Conservation (phyloP, 2,329 filamentous ascomycete species). For the Diaporthe aspalathi region DNA sequence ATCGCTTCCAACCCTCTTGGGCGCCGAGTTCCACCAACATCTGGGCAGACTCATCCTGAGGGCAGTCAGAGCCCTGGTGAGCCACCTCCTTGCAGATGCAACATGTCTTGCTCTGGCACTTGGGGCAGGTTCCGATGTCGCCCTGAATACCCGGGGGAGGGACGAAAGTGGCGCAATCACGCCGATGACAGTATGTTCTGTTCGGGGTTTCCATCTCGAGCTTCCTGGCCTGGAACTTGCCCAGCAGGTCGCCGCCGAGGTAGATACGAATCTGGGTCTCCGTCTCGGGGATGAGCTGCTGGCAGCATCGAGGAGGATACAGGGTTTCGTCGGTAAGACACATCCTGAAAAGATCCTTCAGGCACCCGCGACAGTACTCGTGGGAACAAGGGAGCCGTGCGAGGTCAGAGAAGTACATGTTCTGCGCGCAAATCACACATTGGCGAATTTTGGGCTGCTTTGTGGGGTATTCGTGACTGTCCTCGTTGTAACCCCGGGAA, state of each 20-base stretch:
- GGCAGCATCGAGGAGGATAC: constrained; percentile 19
- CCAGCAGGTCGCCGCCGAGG: constrained; percentile 50
- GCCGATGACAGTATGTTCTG: constrained; percentile 61
- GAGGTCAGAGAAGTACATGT: not conserved
- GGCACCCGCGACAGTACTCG: constrained; percentile 29
- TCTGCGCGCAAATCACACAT: not conserved
- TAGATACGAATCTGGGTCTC: constrained; percentile 42
- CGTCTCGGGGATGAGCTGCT: not conserved
- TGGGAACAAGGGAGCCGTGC: constrained; percentile 2
- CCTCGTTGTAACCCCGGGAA: not conserved
- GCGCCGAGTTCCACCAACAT: constrained; percentile 54
- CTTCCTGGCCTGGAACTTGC: constrained; percentile 56
- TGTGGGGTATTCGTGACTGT: not conserved
- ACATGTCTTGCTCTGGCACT: constrained; percentile 61
- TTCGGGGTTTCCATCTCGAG: constrained; percentile 61
- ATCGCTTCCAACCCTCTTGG: constrained; percentile 63
- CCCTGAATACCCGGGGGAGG: constrained; percentile 45
- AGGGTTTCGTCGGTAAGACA: constrained; percentile 15
- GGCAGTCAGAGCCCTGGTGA: constrained; percentile 60
- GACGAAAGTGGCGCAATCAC: constrained; percentile 61
- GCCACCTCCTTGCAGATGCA: constrained; percentile 58
- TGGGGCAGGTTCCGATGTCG: constrained; percentile 54
- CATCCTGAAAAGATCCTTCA: not conserved
- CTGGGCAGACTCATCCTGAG: constrained; percentile 54
- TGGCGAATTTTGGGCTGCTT: not conserved